Evolutionary conservation across 1,139 yeast species (phyloP).

Genomic region (Maudiozyma humilis): DNA sequence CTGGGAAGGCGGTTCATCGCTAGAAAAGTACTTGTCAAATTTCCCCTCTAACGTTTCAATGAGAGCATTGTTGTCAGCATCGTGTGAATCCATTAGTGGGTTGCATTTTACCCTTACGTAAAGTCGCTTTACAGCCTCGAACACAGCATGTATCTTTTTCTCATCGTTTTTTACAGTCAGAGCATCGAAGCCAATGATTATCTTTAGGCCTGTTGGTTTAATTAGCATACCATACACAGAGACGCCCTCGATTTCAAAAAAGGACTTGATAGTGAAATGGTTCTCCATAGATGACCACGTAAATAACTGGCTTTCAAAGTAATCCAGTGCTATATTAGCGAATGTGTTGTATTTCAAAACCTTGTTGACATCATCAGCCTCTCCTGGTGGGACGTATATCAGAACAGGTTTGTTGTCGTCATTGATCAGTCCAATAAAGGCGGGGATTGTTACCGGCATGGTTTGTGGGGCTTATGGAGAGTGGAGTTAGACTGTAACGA

Average conservation of each 20-base stretch:
- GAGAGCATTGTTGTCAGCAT: constrained; percentile 5
- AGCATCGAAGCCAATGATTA: constrained; percentile 24
- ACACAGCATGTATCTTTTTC: constrained; percentile 13
- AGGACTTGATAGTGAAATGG: constrained; percentile 15
- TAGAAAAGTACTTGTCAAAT: constrained; percentile 4
- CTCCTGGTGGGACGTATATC: constrained; percentile 17
- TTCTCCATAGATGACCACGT: constrained; percentile 16
- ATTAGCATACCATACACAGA: constrained; percentile 27
- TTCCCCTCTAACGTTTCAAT: constrained; percentile 6
- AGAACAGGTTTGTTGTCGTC: constrained; percentile 22
- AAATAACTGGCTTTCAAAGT: constrained; percentile 26
- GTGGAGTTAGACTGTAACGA: background rate
- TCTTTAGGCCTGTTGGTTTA: constrained; percentile 25
- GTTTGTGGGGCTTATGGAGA: background rate
- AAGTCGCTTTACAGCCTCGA: constrained; percentile 20
- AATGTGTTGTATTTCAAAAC: constrained; percentile 27
- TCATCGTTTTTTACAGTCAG: constrained; percentile 6
- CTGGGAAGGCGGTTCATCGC: background rate
- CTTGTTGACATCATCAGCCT: constrained; percentile 16
- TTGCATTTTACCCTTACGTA: constrained; percentile 23
- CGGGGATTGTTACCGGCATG: constrained; percentile 10
- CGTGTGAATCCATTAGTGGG: constrained; percentile 17
- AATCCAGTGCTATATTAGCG: constrained; percentile 29
- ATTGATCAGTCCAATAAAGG: constrained; percentile 25
- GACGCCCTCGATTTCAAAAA: constrained; percentile 26